phyloP scores from a whole-genome alignment of 768 basidiomycete genomes.

The Lyophyllum semitale region DNA sequence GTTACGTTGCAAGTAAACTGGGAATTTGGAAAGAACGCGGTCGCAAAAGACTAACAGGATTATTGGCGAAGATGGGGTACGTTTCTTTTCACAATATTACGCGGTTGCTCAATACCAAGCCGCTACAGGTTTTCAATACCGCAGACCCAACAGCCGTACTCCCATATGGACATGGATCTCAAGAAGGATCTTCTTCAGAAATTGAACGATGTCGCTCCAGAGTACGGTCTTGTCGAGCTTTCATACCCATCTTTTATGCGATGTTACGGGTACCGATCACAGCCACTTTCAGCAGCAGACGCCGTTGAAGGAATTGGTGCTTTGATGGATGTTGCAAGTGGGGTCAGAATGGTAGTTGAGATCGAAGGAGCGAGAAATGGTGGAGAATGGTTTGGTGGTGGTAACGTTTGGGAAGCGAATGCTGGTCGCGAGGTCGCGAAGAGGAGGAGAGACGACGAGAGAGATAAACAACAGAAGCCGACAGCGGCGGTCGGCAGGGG shows the following conservation, averaged over 20 bases:
- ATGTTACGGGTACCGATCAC: constrained; percentile 86
- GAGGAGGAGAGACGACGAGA: constrained; percentile 22
- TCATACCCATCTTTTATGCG: constrained; percentile 93
- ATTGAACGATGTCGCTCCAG: constrained; percentile 87
- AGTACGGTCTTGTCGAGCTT: constrained; percentile 92
- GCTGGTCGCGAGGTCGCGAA: constrained; percentile 31
- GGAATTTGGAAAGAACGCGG: constrained; percentile 97
- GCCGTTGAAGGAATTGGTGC: constrained; percentile 89
- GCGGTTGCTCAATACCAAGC: not conserved
- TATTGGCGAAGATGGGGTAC: constrained; percentile 98
- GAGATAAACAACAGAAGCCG: constrained; percentile 13
- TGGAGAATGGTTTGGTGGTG: constrained; percentile 95
- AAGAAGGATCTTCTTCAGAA: constrained; percentile 80
- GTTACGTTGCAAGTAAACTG: constrained; percentile 92
- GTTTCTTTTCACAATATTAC: constrained; percentile 20
- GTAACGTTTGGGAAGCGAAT: constrained; percentile 70
- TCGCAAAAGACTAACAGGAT: constrained; percentile 82
- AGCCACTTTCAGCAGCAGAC: constrained; percentile 90
- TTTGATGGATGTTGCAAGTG: constrained; percentile 87
- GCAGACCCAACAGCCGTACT: constrained; percentile 91
- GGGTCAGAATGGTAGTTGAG: constrained; percentile 89
- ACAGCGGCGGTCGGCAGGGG: constrained; percentile 22
- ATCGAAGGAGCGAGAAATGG: constrained; percentile 85
- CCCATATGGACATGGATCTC: constrained; percentile 96
- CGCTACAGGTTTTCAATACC: constrained; percentile 82